Evolutionary conservation across 441 rosid genomes (phyloP), one percentile per base, ranked within the genome.

Genomic region (Erodium moschatum): DNA sequence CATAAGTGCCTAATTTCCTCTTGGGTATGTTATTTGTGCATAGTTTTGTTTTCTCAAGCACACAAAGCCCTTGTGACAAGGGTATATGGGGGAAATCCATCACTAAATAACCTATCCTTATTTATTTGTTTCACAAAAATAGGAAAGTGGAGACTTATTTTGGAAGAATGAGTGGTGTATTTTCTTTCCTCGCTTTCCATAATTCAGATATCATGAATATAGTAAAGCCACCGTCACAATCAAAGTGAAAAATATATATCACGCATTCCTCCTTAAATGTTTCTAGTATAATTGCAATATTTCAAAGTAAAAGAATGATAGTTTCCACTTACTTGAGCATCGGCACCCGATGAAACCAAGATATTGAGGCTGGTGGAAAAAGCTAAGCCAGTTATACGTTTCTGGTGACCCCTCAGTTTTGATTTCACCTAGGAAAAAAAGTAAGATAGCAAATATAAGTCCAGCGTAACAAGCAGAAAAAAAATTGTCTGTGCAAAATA

Each of bases 271-370:
- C 38, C 38, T 33, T 33, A 33, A 33, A 33, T 33, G 6, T 3
- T 33, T 33, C 38, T 33, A 33, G 38, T 5, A 33, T 1, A 44
- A 44, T 44, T 44, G 50, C 50, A 44, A 44, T 33, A 33, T 33
- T 33, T 33, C 38, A 33, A 33, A 1, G 48, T 13, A 42, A 50
- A 15, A 15, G 10, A 6, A 56, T 18, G 27, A 56, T 56, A 48
- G 0, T 7, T 64, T 69, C 73, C 21, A 80, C 95, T 80, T 65
- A 89, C 99, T 67, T 89, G 91, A 72, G 97, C 96, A 83, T 94
- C 99, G 68, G 97, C 99, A 67, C 96, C 97, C 0, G 99, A 94
- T 11, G 99, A 94, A 72, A 94, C 96, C 87, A 94, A 84, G 70
- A 91, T 79, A 65, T 82, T 84, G 65, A 88, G 94, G 74, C 46